Conservation (phyloP, 2,329 filamentous ascomycete species). For the Cytospora piceae region DNA sequence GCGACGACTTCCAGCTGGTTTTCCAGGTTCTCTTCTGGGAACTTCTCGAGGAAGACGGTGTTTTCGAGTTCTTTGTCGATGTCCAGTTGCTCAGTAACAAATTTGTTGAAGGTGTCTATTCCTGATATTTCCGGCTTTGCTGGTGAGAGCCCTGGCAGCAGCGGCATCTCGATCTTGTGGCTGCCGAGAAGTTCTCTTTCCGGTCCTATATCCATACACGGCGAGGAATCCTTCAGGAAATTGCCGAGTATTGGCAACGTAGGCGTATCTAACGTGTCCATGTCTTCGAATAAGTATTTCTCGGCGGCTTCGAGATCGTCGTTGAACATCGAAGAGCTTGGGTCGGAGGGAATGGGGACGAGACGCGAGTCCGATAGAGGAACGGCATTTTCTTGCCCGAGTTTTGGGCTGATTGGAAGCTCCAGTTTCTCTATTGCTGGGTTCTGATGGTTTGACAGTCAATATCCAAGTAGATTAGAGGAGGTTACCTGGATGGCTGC, state of each 20-base stretch:
- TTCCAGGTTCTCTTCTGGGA: slow-evolving; percentile 15
- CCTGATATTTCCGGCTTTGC: not conserved
- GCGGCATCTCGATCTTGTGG: slow-evolving; percentile 34
- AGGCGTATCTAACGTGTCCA: slow-evolving; percentile 32
- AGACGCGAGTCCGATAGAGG: slow-evolving; percentile 31
- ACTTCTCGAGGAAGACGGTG: not conserved
- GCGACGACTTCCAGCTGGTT: slow-evolving; percentile 29
- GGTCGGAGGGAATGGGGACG: slow-evolving; percentile 33
- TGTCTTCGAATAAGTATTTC: slow-evolving; percentile 31
- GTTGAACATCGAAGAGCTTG: slow-evolving; percentile 31
- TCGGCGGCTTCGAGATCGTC: slow-evolving; percentile 35
- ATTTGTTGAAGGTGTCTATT: slow-evolving; percentile 25
- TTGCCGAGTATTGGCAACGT: slow-evolving; percentile 29
- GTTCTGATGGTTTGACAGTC: slow-evolving; percentile 12
- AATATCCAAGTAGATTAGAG: not conserved
- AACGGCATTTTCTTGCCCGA: slow-evolving; percentile 26
- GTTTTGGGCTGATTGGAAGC: slow-evolving; percentile 34
- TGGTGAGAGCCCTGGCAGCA: slow-evolving; percentile 30
- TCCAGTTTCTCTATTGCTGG: slow-evolving; percentile 32
- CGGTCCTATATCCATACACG: slow-evolving; percentile 16
- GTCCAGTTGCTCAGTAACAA: slow-evolving; percentile 29
- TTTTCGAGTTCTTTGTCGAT: slow-evolving; percentile 12
- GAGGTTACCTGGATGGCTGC: rapidly evolving
- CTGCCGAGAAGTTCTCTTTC: slow-evolving; percentile 27
- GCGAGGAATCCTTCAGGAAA: slow-evolving; percentile 7